A percentile compares a stretch with the other conserved stretches of the same genome.
phyloP scores from a whole-genome alignment of 2,329 filamentous ascomycete species.

The Emericellopsis atlantica region DNA sequence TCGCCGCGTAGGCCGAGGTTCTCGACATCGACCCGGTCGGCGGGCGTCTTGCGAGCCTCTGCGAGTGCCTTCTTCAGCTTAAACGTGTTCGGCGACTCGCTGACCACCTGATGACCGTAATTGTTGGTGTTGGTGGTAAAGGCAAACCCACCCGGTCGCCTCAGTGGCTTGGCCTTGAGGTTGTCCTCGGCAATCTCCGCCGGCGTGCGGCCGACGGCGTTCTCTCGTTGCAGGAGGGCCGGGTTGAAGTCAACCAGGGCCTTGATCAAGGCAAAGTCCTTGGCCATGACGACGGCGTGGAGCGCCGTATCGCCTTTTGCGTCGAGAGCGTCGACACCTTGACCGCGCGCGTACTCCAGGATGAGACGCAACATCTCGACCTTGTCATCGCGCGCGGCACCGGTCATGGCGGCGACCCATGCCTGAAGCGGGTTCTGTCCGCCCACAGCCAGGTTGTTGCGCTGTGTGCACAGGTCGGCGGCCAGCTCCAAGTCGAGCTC shows the following conservation, averaged over 20 bases:
- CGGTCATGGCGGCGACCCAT: conserved; percentile 30
- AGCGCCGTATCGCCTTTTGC: conserved; percentile 53
- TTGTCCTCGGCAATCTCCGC: conserved; percentile 51
- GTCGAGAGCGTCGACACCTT: conserved; percentile 45
- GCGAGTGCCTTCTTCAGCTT: not conserved
- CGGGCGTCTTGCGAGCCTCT: not conserved
- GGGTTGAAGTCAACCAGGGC: conserved; percentile 42
- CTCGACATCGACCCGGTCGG: conserved; percentile 7
- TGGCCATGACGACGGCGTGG: conserved; percentile 38
- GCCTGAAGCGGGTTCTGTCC: conserved; percentile 52
- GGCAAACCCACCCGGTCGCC: conserved; percentile 5
- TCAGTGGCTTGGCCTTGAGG: conserved; percentile 27
- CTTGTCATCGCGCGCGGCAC: conserved; percentile 12
- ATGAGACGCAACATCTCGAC: conserved; percentile 33
- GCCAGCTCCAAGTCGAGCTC: conserved; percentile 47
- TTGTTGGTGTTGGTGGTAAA: not conserved
- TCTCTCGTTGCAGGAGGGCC: conserved; percentile 55
- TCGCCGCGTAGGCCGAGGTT: conserved; percentile 13
- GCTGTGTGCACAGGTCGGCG: conserved; percentile 43
- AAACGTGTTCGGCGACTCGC: not conserved
- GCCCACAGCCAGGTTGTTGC: conserved; percentile 34
- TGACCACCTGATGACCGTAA: not conserved
- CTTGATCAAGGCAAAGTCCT: conserved; percentile 21
- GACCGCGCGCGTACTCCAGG: conserved; percentile 41
- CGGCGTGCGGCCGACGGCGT: conserved; percentile 63